phyloP scores from a whole-genome alignment of 164 flowering plant species.

The Euptelea pleiosperma region DNA sequence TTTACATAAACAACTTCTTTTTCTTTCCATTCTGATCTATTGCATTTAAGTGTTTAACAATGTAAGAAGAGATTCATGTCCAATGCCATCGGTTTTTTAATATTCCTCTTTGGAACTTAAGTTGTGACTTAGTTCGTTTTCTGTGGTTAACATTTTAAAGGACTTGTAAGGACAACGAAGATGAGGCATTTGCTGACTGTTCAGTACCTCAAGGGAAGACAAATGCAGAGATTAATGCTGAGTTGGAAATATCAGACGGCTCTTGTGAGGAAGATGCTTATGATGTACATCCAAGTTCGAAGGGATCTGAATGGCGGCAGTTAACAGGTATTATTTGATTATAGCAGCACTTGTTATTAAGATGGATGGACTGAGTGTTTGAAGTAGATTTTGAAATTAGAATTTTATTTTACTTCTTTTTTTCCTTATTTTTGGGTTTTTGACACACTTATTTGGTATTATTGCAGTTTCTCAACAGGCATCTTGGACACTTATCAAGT shows the following conservation, averaged over 20 bases:
- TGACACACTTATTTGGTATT: conserved; percentile 9
- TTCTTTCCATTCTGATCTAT: no score
- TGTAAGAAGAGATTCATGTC: no score
- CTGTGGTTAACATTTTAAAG: conserved; percentile 31
- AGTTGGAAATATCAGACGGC: conserved; percentile 83
- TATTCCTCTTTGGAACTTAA: no score
- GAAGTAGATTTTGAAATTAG: not conserved
- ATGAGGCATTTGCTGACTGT: conserved; percentile 80
- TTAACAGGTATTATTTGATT: conserved; percentile 55
- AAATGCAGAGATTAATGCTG: conserved; percentile 86
- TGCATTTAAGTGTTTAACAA: no score
- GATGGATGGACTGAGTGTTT: not conserved
- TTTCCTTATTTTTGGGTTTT: not conserved
- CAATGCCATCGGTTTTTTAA: no score
- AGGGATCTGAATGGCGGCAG: conserved; percentile 25
- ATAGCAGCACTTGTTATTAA: not conserved
- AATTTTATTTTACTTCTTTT: not conserved
- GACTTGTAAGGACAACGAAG: conserved; percentile 86
- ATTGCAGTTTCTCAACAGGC: conserved; percentile 50
- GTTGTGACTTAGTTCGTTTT: not conserved
- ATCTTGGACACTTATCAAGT: conserved; percentile 55
- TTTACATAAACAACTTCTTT: no score
- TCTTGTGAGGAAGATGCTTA: conserved; percentile 71
- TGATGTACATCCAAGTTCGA: conserved; percentile 24
- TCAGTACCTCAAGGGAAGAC: conserved; percentile 92